phyloP scores from a whole-genome alignment of 2,329 filamentous ascomycete genomes.

The Aspergillus proliferans region DNA sequence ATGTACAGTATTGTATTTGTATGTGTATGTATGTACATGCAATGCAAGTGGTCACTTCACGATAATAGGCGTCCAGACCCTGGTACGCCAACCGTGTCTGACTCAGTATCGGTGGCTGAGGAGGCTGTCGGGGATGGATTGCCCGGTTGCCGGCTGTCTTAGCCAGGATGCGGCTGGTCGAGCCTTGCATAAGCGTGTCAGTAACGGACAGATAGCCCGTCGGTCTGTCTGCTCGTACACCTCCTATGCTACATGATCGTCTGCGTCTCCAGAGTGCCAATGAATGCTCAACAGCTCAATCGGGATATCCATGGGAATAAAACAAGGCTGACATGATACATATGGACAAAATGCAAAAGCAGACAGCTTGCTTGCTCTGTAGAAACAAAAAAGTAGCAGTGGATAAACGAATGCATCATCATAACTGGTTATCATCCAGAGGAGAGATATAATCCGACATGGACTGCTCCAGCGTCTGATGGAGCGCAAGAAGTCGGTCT shows the following conservation, averaged over 20 bases:
- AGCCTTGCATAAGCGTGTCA: too few relatives aligned
- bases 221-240: too few relatives aligned
- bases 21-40: too few relatives aligned
- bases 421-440: constrained; percentile 4
- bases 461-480: constrained; percentile 11
- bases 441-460: constrained; percentile 10
- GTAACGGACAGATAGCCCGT: too few relatives aligned
- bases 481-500: constrained; percentile 10
- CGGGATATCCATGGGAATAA: background rate
- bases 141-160: too few relatives aligned
- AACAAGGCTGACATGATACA: constrained; percentile 4
- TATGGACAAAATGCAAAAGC: background rate
- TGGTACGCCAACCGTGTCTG: too few relatives aligned
- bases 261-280: background rate
- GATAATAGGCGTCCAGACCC: too few relatives aligned
- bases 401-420: background rate
- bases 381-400: constrained; percentile 1
- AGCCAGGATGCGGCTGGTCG: too few relatives aligned
- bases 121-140: too few relatives aligned
- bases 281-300: background rate
- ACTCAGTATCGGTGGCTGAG: too few relatives aligned
- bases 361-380: background rate
- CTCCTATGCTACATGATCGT: background rate
- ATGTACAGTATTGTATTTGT: too few relatives aligned
- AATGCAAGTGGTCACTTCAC: too few relatives aligned